Evolutionary conservation across 2,329 filamentous ascomycete genomes (phyloP), one percentile per base, ranked within the genome.

Genomic region (Fusarium sulawesiense): DNA sequence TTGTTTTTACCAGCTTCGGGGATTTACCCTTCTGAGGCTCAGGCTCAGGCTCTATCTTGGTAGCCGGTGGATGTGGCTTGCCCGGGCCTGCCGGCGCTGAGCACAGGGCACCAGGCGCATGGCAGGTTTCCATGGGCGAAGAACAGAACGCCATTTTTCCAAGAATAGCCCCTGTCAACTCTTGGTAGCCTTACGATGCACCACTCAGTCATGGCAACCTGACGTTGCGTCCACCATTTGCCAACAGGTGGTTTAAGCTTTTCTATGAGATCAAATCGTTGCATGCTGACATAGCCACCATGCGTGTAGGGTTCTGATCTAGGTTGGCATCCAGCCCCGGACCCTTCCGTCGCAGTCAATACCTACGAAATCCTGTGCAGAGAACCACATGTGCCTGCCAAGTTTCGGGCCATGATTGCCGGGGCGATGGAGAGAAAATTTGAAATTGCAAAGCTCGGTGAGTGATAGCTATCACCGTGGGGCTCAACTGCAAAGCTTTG

Each of bases 81-180:
- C 56, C 68, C 71, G 73, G 61, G 41, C 51, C 27, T 29, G 27
- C 73, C 73, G 73, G 72, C 63, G 66, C 54, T 54, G 63, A 63
- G 58, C 66, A 64, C 50, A 56, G 63, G 58, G 60, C 73, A 63
- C 50, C 58, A 54, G 56, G 64, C 45, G 58, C 55, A 53, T 56
- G 32, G 18, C 40, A 51, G 49, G 13, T 51, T 51, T 41, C 30
- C 56, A 57, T 40, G 53, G 65, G 51, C 32, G 47, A 59, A 64
- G 67, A 59, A 70, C 62, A 64, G 67, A 59, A 68, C 62, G 62
- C 60, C 59, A 61, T 65, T 51, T 54, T 71, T 68, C 68, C 73
- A 75, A 75, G 67, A 75, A 75, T 75, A 75, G 73, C 66, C 64
- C 65, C 59, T 66, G 60, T 61, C 67, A 60, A 54, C 47, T 60